Conservation (phyloP, 2,329 filamentous ascomycete species). For the Parastagonospora nodorum region DNA sequence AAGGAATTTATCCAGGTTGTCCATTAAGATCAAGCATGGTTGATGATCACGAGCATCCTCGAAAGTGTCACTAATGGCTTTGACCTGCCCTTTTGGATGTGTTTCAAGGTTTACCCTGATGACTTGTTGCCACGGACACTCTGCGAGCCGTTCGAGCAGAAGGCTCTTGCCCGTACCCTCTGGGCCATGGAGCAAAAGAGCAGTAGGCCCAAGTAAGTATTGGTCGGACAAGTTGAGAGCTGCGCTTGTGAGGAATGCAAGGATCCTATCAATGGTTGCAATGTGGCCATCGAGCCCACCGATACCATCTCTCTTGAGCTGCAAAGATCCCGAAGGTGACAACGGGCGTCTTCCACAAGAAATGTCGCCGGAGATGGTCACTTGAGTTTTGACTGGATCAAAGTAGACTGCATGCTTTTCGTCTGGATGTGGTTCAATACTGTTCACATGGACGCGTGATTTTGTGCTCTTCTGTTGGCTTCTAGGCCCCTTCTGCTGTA, state of each 20-base stretch:
- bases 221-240: constrained; percentile 20
- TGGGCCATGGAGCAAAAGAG: constrained; percentile 78
- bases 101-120: constrained; percentile 61
- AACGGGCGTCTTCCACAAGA: constrained; percentile 6
- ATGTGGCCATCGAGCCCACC: constrained; percentile 72
- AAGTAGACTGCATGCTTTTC: constrained; percentile 37
- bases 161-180: constrained; percentile 84
- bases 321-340: constrained; percentile 19
- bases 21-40: constrained; percentile 79
- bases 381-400: constrained; percentile 28
- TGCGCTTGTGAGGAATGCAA: constrained; percentile 49
- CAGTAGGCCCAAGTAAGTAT: constrained; percentile 49
- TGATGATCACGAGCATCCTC: constrained; percentile 69
- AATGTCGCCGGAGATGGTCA: constrained; percentile 21
- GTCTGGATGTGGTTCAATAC: constrained; percentile 54
- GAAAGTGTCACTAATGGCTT: constrained; percentile 70
- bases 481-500: constrained; percentile 51
- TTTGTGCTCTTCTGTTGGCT: constrained; percentile 56
- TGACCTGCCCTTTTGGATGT: constrained; percentile 51
- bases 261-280: constrained; percentile 67
- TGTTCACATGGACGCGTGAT: constrained; percentile 63
- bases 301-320: constrained; percentile 56
- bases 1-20: constrained; percentile 71
- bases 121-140: constrained; percentile 71
- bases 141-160: constrained; percentile 69